Conservation (phyloP, 345 rosid genomes). For the Salix purpurea region DNA sequence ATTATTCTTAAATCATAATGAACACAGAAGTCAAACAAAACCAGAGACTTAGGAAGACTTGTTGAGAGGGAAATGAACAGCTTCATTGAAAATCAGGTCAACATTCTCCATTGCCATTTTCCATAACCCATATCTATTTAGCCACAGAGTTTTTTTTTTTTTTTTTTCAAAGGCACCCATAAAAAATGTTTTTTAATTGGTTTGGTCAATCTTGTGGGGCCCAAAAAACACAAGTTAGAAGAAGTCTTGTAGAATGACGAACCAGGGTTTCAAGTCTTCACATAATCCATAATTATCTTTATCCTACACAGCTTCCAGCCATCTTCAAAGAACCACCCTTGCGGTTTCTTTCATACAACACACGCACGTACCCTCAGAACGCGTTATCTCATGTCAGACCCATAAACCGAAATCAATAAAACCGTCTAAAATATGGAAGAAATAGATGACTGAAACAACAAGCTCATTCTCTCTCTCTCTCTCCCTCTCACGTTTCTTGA, state of each 20-base stretch:
- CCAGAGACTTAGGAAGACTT: background rate
- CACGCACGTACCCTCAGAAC: conserved; percentile 9
- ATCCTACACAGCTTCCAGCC: background rate
- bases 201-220: background rate
- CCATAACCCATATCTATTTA: background rate
- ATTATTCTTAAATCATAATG: no score
- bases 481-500: background rate
- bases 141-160: no score
- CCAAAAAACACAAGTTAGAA: background rate
- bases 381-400: conserved; percentile 11
- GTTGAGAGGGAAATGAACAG: background rate
- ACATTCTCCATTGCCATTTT: background rate
- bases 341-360: conserved; percentile 18
- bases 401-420: background rate
- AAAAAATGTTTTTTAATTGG: no score
- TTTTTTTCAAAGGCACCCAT: no score
- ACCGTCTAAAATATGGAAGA: background rate
- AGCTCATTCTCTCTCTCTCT: background rate
- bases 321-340: conserved; percentile 28
- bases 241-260: background rate
- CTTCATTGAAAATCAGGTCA: background rate
- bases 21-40: no score
- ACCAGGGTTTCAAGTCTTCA: background rate
- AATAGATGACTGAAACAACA: background rate
- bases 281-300: no score